Base-by-base conservation (phyloP, 2,329 filamentous ascomycete species). In the Sphaerostilbella broomeana region DNA sequence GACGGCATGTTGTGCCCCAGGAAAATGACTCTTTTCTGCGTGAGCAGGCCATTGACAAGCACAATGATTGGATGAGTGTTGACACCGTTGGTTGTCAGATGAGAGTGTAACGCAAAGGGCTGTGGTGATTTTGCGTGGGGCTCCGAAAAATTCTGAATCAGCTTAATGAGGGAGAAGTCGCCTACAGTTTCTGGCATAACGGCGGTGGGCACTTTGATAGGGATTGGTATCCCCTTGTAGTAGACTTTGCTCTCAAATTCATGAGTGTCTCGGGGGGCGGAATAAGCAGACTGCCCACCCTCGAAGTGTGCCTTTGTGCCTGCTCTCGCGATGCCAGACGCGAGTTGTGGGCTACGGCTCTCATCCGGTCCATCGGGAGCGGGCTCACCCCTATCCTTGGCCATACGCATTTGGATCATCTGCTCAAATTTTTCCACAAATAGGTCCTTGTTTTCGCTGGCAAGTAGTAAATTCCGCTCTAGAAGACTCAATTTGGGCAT, bases 381-480 rank as follows among this genome's bases (percentile, higher is more conserved):
- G 55, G 60, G 58, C 15, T 67, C 68, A 13, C 64, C 65, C 31
- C 67, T 64, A 47, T 79, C 85, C 47, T 86, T 79, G 10, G 73
- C 74, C 60, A 87, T 79, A 28, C 86, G 79, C 63, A 86, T 85
- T 49, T 89, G 78, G 40, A 95, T 84, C 81, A 97, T 94, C 47
- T 84, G 80, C 61, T 95, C 88, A 53, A 98, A 98, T 58, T 97
- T 98, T 58, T 98, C 92, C 21, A 95, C 77, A 56, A 98, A 98
- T 52, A 98, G 78, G 58, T 98, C 92, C 58, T 94, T 94, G 52
- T 88, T 89, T 52, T 95, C 89, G 57, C 84, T 94, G 7, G 86
- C 81, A 58, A 95, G 87, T 18, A 98, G 64, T 38, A 98, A 81
- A 51, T 87, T 81, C 35, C 84, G 77, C 63, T 98, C 92, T 6